phyloP scores from a whole-genome alignment of 176 grass and related monocot genomes.

The sorghum (Sorghum bicolor) region DNA sequence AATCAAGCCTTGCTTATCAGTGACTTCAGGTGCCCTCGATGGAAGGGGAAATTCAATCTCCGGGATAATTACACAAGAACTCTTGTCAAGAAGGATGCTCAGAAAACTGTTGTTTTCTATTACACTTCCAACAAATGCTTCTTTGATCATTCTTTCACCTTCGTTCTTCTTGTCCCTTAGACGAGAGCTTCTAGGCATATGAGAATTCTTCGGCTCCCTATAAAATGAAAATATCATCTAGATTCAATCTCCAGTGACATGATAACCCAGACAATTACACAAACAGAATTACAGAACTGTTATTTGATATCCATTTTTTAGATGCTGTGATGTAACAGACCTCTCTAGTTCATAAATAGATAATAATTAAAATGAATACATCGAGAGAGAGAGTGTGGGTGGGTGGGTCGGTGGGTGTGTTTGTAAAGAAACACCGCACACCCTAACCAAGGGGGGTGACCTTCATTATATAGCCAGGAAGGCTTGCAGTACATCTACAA shows the following conservation, averaged over 20 bases:
- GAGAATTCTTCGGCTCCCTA: constrained; percentile 52
- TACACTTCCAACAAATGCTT: constrained; percentile 79
- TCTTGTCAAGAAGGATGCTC: constrained; percentile 72
- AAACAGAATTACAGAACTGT: constrained; percentile 16
- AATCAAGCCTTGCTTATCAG: constrained; percentile 55
- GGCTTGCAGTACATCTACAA: too few species aligned
- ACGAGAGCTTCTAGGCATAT: constrained; percentile 79
- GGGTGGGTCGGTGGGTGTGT: not conserved
- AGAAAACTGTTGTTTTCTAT: constrained; percentile 87
- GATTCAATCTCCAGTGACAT: constrained; percentile 26
- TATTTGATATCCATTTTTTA: constrained; percentile 16
- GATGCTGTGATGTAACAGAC: not conserved
- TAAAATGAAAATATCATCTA: constrained; percentile 21
- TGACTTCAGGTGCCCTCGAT: constrained; percentile 39
- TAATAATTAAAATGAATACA: constrained; percentile 7
- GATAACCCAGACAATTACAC: constrained; percentile 3
- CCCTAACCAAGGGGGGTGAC: too few species aligned
- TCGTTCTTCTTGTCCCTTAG: constrained; percentile 83
- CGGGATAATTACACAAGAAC: constrained; percentile 76
- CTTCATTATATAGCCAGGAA: too few species aligned
- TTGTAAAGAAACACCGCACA: too few species aligned
- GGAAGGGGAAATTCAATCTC: constrained; percentile 49
- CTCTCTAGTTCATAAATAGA: constrained; percentile 11
- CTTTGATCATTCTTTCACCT: constrained; percentile 87
- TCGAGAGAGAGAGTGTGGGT: not conserved